phyloP scores from a whole-genome alignment of 768 basidiomycete species.

The Amanita molliuscula region DNA sequence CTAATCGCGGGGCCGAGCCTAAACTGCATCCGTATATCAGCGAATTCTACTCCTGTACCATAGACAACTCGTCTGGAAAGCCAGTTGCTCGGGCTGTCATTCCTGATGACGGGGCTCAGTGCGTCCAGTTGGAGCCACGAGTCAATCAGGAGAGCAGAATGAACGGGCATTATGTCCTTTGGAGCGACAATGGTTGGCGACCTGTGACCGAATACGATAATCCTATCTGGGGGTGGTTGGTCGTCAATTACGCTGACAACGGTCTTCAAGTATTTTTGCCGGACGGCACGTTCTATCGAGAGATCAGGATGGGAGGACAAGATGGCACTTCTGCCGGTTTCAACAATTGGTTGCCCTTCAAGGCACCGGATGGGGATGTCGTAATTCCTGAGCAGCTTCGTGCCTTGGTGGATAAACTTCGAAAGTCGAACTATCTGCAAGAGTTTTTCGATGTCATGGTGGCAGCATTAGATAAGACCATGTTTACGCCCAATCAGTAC shows the following conservation, averaged over 20 bases:
- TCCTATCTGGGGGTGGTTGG: background rate
- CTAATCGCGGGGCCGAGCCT: background rate
- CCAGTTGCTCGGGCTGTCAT: background rate
- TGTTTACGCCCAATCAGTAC: background rate
- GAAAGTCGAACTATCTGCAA: background rate
- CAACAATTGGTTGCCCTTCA: background rate
- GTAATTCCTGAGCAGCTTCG: background rate
- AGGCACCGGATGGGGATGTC: background rate
- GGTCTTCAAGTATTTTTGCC: background rate
- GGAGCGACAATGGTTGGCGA: background rate
- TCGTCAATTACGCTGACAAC: background rate
- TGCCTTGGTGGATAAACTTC: background rate
- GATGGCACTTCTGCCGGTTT: background rate
- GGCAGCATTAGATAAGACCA: background rate
- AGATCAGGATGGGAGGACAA: background rate
- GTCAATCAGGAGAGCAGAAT: background rate
- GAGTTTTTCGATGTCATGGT: background rate
- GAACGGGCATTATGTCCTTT: background rate
- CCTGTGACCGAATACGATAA: background rate
- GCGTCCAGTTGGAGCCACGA: background rate
- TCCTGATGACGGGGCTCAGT: background rate
- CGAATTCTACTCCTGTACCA: background rate
- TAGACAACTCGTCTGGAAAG: background rate
- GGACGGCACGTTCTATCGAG: background rate
- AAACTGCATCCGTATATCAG: background rate